Evolutionary conservation across 306 rosid genomes (phyloP).

Genomic region (Fragaria nilgerrensis): DNA sequence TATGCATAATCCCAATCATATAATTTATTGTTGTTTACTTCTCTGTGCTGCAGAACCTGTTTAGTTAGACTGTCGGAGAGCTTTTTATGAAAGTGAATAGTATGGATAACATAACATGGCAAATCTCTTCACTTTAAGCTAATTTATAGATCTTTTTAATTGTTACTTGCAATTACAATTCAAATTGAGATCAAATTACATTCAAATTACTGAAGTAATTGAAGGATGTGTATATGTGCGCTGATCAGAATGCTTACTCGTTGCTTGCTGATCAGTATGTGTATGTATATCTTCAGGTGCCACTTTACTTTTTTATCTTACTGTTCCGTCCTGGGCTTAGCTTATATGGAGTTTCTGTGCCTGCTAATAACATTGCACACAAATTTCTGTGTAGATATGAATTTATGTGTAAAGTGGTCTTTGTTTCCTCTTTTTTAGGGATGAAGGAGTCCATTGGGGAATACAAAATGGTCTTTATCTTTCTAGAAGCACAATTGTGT

Average conservation of each 20-base stretch:
- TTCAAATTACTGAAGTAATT: not conserved
- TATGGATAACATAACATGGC: not conserved
- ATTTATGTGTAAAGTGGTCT: conserved; percentile 8
- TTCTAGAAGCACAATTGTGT: conserved; percentile 87
- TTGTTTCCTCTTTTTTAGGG: conserved; percentile 48
- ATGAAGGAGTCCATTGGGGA: conserved; percentile 99
- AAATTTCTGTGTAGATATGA: conserved; percentile 2
- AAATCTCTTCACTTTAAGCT: conserved; percentile 13
- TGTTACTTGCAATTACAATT: not conserved
- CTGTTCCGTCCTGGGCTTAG: not conserved
- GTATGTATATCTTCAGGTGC: not conserved
- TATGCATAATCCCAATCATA: conserved; percentile 22
- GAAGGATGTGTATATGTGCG: not conserved
- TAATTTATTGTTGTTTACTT: not conserved
- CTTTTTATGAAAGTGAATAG: not conserved
- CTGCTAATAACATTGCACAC: not conserved
- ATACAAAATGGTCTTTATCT: conserved; percentile 95
- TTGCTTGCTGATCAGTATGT: not conserved
- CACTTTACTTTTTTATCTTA: not conserved
- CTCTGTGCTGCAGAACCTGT: not conserved
- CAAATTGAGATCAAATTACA: not conserved
- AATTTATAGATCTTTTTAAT: conserved; percentile 12
- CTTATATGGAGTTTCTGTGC: conserved; percentile 1
- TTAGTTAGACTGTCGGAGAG: not conserved
- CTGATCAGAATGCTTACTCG: not conserved